Conservation (phyloP, 1,284 basidiomycete species). For the Malassezia caprae region DNA sequence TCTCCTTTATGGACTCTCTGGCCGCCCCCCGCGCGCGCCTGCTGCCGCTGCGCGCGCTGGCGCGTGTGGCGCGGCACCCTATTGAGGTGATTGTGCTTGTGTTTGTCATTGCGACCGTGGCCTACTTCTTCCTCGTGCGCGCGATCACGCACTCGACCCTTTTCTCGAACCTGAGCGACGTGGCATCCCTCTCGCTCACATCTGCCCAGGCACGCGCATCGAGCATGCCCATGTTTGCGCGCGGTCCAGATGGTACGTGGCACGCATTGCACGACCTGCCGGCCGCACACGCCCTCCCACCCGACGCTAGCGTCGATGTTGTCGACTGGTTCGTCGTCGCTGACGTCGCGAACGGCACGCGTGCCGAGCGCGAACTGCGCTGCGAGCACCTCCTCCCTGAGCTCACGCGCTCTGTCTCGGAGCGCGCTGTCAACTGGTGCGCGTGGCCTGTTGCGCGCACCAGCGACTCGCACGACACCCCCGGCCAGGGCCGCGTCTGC, state of each 20-base stretch:
- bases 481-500: conserved; percentile 10
- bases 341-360: conserved; percentile 1
- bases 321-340: conserved; percentile 15
- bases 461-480: conserved; percentile 8
- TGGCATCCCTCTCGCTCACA: conserved; percentile 8
- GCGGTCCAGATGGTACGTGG: neutral
- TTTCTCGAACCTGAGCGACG: conserved; percentile 48
- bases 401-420: neutral
- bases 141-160: conserved; percentile 60
- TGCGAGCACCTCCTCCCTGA: neutral
- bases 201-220: neutral
- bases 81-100: conserved; percentile 78
- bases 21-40: neutral
- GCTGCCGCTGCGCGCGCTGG: neutral
- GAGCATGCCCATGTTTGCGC: conserved; percentile 9
- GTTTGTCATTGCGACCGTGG: conserved; percentile 73
- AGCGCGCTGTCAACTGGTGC: neutral
- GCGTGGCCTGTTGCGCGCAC: conserved; percentile 1
- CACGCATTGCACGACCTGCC: neutral
- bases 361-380: neutral
- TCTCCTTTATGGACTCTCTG: neutral
- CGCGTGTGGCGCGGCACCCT: conserved; percentile 45
- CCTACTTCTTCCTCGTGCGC: conserved; percentile 79
- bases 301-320: conserved; percentile 1
- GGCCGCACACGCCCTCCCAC: neutral